Conservation (phyloP, 2,329 filamentous ascomycete genomes). For the Cladophialophora carrionii region DNA sequence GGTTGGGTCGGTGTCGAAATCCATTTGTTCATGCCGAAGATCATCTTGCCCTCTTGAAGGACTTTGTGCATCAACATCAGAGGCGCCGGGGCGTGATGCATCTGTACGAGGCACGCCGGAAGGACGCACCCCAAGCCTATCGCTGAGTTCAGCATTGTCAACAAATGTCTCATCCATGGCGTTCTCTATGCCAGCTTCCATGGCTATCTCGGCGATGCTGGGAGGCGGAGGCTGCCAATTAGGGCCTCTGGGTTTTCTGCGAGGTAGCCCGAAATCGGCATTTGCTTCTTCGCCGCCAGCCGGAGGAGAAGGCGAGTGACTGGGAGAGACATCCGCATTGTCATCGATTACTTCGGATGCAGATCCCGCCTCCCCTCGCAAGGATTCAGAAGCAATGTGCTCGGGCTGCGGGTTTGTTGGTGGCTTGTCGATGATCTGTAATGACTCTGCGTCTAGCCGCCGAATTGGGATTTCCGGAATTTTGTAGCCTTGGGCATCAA, state of each 20-base stretch:
- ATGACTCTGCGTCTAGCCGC: slow-evolving; percentile 50
- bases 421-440: slow-evolving; percentile 37
- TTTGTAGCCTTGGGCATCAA: slow-evolving; percentile 70
- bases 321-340: not conserved
- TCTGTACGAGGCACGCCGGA: not conserved
- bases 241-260: slow-evolving; percentile 42
- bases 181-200: slow-evolving; percentile 63
- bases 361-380: not conserved
- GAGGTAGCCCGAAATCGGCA: slow-evolving; percentile 13
- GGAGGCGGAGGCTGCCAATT: slow-evolving; percentile 52
- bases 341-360: not conserved
- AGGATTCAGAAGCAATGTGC: not conserved
- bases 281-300: slow-evolving; percentile 2
- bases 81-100: not conserved
- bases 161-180: slow-evolving; percentile 71
- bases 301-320: slow-evolving; percentile 2
- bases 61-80: not conserved
- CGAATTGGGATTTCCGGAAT: slow-evolving; percentile 54
- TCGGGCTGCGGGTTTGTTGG: not conserved
- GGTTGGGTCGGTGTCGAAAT: slow-evolving; percentile 21
- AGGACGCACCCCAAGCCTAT: not conserved
- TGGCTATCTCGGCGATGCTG: slow-evolving; percentile 64
- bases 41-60: not conserved
- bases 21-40: slow-evolving; percentile 39
- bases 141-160: slow-evolving; percentile 31